Percentiles rank a stretch among this genome's conserved stretches.
Evolutionary conservation across 1,139 yeast species (phyloP).

Genomic region (Ogataea hybrid): DNA sequence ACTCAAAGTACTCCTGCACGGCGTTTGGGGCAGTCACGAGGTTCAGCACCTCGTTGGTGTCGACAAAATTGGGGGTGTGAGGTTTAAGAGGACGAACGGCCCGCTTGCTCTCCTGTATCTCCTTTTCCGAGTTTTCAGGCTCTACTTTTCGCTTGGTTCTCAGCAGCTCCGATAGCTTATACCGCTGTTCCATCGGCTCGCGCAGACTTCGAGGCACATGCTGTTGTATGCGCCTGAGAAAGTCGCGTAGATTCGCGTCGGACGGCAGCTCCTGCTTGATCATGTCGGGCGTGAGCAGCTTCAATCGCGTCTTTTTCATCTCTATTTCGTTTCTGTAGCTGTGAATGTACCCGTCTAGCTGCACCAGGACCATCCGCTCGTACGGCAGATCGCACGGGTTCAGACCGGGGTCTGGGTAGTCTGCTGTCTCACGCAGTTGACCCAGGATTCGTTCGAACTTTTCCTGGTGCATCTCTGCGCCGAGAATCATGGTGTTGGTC

Average conservation of each 20-base stretch:
- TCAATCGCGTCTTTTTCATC: constrained; percentile 9
- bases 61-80: neutral
- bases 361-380: no score
- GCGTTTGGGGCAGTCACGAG: neutral
- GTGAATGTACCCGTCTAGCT: no score
- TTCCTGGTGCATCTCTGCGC: no score
- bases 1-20: no score
- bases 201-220: constrained; percentile 7
- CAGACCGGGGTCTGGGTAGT: no score
- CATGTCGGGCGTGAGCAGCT: constrained; percentile 1
- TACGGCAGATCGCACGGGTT: no score
- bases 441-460: no score
- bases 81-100: neutral
- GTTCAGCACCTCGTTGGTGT: neutral
- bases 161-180: constrained; percentile 1
- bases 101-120: neutral
- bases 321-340: no score
- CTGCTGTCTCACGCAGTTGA: no score
- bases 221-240: constrained; percentile 9
- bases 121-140: neutral
- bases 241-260: constrained; percentile 2
- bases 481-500: no score
- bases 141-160: neutral
- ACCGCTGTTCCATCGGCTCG: constrained; percentile 4
- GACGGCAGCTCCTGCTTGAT: neutral